Base-by-base conservation (phyloP, 1,284 basidiomycete genomes). In the Marasmius oreades region DNA sequence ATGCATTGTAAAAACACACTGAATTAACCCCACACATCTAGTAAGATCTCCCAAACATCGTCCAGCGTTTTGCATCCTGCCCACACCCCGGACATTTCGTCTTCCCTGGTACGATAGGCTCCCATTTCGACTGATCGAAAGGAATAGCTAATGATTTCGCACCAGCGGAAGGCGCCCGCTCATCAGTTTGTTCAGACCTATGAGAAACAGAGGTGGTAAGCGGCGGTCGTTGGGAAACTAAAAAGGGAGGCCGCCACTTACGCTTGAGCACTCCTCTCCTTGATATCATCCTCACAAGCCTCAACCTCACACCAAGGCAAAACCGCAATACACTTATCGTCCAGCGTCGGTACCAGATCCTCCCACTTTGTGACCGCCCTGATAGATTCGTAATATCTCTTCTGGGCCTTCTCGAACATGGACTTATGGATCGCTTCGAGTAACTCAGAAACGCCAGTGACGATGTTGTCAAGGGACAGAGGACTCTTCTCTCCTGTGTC, bases 111-210 rank as follows among this genome's bases (percentile, higher is more conserved):
- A 88, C 86, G 64, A 95, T 92, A 39, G 82, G 74, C 14, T 86
- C 79, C 82, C 87, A 97, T 50, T 81, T 81, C 5, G 77, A 80
- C 74, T 99, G 96, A 69, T 98, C 93, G 70, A 96, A 96, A 16
- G 97, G 96, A 77, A 99, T 98, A 66, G 91, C 93, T 11, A 99
- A 86, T 5, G 93, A 95, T 74, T 99, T 99, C 60, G 97, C 97
- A 53, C 96, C 96, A 33, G 96, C 95, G n/a, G 93, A 96, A 0
- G 96, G 97, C 20, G 95, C 95, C 34, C 93, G 88, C 69, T 94
- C 93, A 68, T 98, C 95, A 66, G 92, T 88, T 22, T 90, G 90
- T 68, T 90, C 93, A 53, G 90, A 76, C 57, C 91, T 92, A 64
- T 26, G 58, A 36, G 58, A 55, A 58, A 55, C 10, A 12, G 33